Evolutionary conservation across 2,329 filamentous ascomycete species (phyloP).

Genomic region (Thielaviopsis euricoi): DNA sequence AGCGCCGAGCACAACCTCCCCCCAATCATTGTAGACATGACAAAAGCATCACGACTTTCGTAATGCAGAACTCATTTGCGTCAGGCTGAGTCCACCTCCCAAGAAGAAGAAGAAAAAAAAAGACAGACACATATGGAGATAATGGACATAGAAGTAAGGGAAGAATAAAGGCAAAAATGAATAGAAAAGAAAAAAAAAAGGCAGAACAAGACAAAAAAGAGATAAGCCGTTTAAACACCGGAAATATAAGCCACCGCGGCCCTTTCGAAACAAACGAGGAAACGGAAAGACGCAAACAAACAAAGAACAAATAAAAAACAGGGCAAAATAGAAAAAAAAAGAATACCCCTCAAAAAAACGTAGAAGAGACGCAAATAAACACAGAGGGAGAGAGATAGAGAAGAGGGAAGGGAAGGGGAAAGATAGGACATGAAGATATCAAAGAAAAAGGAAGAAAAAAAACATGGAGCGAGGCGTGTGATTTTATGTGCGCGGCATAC

Average conservation of each 20-base stretch:
- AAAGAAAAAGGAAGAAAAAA: conserved; percentile 8
- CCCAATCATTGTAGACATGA: too few relatives aligned
- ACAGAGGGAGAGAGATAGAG: neutral
- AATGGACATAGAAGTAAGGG: neutral
- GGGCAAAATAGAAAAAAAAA: conserved; percentile 5
- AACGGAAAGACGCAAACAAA: conserved; percentile 4
- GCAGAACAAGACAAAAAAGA: neutral
- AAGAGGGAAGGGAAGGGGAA: neutral
- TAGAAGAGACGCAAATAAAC: neutral
- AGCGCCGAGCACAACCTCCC: too few relatives aligned
- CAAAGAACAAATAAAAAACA: conserved; percentile 4
- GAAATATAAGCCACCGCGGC: conserved; percentile 4
- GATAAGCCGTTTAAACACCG: conserved; percentile 3
- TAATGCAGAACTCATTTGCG: too few relatives aligned
- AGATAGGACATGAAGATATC: conserved; percentile 5
- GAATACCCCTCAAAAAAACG: conserved; percentile 1
- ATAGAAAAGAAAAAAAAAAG: neutral
- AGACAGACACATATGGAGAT: neutral
- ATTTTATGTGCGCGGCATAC: neutral
- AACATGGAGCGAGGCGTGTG: conserved; percentile 6
- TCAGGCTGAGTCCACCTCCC: neutral
- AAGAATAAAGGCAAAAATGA: conserved; percentile 8
- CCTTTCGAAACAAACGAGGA: conserved; percentile 8
- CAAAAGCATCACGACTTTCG: too few relatives aligned
- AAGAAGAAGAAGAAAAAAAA: too few relatives aligned